These are phyloP conservation scores for Fusarium phyllophilum DNA, from an alignment of 2,329 filamentous ascomycete genomes.

Conservation along the genomic window DNA sequence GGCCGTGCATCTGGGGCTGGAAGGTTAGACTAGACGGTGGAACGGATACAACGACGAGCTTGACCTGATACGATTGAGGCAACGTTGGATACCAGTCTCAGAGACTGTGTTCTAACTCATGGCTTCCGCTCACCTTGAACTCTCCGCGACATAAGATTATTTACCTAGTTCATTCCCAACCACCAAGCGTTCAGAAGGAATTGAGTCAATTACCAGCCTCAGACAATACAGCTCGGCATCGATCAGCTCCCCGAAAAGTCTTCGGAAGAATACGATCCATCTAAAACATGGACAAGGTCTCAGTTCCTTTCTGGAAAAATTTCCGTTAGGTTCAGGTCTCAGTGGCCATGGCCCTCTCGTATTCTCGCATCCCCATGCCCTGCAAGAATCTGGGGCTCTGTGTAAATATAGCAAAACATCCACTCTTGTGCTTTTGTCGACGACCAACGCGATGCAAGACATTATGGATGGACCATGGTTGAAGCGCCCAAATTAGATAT, in stretches of 20 bases:
- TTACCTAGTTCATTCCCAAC: neutral
- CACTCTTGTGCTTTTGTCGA: slow-evolving; percentile 4
- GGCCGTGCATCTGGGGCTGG: slow-evolving; percentile 23
- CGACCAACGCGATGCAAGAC: slow-evolving; percentile 12
- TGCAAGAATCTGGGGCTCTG: slow-evolving; percentile 13
- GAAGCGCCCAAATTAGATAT: neutral
- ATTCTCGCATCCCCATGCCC: slow-evolving; percentile 27
- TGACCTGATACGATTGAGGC: slow-evolving; percentile 15
- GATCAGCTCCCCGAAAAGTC: neutral
- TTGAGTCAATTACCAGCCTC: neutral
- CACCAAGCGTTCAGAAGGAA: neutral
- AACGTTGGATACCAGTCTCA: neutral
- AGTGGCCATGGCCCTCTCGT: slow-evolving; percentile 23
- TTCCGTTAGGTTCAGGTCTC: neutral
- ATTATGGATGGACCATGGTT: neutral
- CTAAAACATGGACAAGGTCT: slow-evolving; percentile 5
- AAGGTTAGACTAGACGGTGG: slow-evolving; percentile 27
- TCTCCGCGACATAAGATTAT: neutral
- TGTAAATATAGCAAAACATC: slow-evolving; percentile 32
- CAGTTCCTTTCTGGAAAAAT: slow-evolving; percentile 1
- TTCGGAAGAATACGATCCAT: slow-evolving; percentile 3
- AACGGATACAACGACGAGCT: slow-evolving; percentile 1
- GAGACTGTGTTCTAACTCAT: neutral
- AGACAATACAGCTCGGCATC: neutral
- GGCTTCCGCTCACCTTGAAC: neutral